These are phyloP conservation scores for Solioccasus polychromus DNA, from an alignment of 768 basidiomycete species.

Conservation along the genomic window DNA sequence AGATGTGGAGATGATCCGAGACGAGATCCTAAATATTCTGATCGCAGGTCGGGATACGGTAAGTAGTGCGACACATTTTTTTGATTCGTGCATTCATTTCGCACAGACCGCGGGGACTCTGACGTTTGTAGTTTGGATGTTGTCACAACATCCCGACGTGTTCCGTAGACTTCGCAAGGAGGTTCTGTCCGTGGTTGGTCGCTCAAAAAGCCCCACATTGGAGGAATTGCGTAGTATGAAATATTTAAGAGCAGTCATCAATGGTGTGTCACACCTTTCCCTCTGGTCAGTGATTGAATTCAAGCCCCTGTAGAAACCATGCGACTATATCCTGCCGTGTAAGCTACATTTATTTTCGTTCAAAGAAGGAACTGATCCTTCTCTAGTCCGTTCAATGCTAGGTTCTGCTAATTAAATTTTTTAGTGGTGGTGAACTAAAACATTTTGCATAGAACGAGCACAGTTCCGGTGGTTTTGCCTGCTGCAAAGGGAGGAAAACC, in stretches of 20 bases:
- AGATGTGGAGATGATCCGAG: not conserved
- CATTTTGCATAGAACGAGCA: too few relatives aligned
- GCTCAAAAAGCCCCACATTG: not conserved
- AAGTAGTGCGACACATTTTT: not conserved
- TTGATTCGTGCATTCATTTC: not conserved
- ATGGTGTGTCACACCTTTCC: too few relatives aligned
- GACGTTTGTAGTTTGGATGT: not conserved
- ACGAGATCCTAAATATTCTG: not conserved
- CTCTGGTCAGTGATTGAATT: too few relatives aligned
- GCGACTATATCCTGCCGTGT: slow-evolving; percentile 32
- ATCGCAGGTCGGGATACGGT: not conserved
- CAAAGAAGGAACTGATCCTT: too few relatives aligned
- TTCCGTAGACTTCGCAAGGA: not conserved
- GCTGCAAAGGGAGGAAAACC: slow-evolving; percentile 37
- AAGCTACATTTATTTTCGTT: slow-evolving; percentile 9
- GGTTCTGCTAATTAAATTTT: too few relatives aligned
- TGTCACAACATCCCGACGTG: not conserved
- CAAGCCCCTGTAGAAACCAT: too few relatives aligned
- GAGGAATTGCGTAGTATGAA: not conserved
- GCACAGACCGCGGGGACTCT: not conserved
- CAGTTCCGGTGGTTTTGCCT: slow-evolving; percentile 17
- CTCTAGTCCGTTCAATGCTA: slow-evolving; percentile 23
- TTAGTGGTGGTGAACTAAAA: slow-evolving; percentile 13
- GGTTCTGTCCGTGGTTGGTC: not conserved
- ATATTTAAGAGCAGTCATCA: not conserved